A percentile compares a stretch with the other conserved stretches of the same genome.
phyloP scores from a whole-genome alignment of 139 green algal genomes.

The Deuterostichococcus epilithicus region DNA sequence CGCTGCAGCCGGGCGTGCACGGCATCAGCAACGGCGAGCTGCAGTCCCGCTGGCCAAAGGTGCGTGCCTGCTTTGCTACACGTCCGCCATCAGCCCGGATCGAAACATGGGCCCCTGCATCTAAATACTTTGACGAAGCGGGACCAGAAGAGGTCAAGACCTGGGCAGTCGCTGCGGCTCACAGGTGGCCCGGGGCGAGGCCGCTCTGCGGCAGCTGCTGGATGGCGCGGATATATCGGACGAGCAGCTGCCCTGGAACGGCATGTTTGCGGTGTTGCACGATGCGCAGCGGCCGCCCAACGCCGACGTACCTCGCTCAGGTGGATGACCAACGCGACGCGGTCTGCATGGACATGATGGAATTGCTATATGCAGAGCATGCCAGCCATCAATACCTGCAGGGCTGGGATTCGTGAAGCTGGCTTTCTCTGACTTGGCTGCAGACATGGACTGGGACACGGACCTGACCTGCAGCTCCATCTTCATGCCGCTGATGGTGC shows the following conservation, averaged over 20 bases:
- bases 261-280: constrained; percentile 29
- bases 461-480: constrained; percentile 26
- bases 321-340: too few species aligned
- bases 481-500: constrained; percentile 30
- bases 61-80: constrained; percentile 22
- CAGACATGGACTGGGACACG: constrained; percentile 29
- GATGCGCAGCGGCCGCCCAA: constrained; percentile 1
- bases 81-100: background rate
- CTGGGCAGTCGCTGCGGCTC: background rate
- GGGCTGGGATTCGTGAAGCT: too few species aligned
- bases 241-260: constrained; percentile 28
- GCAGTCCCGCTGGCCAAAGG: constrained; percentile 44
- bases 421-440: too few species aligned
- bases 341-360: too few species aligned
- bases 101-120: background rate
- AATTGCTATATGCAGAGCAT: background rate
- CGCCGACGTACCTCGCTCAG: background rate
- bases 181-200: background rate
- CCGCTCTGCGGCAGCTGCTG: background rate
- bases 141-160: background rate
- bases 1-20: constrained; percentile 31
- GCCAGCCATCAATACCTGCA: background rate
- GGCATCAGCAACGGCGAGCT: constrained; percentile 57
- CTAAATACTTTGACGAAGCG: background rate
- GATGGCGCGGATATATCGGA: background rate